These are phyloP conservation scores for Bathelium albidoporum DNA, from an alignment of 495 filamentous ascomycete species.

Conservation along the genomic window DNA sequence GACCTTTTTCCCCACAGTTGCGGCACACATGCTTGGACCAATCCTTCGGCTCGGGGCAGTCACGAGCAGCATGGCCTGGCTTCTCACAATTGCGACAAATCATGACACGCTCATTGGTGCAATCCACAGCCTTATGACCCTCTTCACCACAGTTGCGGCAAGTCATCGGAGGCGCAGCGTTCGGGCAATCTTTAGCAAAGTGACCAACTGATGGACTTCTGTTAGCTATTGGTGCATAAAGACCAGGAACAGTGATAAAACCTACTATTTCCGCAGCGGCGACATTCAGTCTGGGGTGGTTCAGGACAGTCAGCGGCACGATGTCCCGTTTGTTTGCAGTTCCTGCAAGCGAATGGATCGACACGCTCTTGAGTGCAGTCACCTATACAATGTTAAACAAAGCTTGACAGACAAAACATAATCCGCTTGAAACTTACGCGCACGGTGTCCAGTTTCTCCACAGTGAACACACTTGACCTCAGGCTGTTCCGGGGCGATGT, in stretches of 20 bases:
- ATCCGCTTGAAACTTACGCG: constrained; percentile 28
- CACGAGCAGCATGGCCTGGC: constrained; percentile 57
- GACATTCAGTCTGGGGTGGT: constrained; percentile 37
- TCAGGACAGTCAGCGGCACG: constrained; percentile 53
- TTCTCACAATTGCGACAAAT: constrained; percentile 58
- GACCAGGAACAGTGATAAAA: constrained; percentile 27
- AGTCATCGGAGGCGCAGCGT: constrained; percentile 46
- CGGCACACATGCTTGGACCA: constrained; percentile 66
- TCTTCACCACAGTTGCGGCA: constrained; percentile 65
- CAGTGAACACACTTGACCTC: constrained; percentile 68
- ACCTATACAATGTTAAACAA: constrained; percentile 7
- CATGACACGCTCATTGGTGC: constrained; percentile 40
- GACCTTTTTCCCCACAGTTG: constrained; percentile 65
- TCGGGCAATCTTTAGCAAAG: constrained; percentile 49
- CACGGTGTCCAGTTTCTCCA: constrained; percentile 51
- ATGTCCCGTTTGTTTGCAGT: constrained; percentile 63
- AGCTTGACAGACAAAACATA: not conserved
- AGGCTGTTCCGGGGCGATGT: not conserved
- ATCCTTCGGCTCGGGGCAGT: constrained; percentile 69
- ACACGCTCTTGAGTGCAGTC: constrained; percentile 1
- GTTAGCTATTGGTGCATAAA: constrained; percentile 16
- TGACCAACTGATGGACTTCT: constrained; percentile 53
- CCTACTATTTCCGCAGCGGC: constrained; percentile 11
- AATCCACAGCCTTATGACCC: constrained; percentile 65
- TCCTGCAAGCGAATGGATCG: constrained; percentile 51